phyloP scores from a whole-genome alignment of 176 grass and related monocot species.

The Phyllostachys edulis region DNA sequence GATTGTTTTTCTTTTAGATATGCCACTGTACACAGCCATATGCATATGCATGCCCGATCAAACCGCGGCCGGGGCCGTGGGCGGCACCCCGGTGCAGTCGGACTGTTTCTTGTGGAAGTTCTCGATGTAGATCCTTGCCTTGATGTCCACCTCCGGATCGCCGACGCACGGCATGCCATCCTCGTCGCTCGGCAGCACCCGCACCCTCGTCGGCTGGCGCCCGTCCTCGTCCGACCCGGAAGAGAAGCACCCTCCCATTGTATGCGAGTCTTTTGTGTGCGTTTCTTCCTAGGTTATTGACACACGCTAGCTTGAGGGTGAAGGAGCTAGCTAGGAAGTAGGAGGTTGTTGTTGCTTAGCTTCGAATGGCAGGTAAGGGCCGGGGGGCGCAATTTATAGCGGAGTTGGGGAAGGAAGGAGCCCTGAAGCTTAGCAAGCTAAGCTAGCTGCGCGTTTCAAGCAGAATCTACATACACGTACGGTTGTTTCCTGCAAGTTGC shows the following conservation, averaged over 20 bases:
- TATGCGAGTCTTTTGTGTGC: too few relatives aligned
- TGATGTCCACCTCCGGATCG: slow-evolving; percentile 34
- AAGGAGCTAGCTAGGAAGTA: not conserved
- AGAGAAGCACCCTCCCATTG: slow-evolving; percentile 53
- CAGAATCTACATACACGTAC: not conserved
- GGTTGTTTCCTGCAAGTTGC: not conserved
- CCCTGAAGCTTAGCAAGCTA: too few relatives aligned
- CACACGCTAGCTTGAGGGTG: not conserved
- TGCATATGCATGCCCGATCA: not conserved
- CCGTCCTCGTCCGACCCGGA: not conserved
- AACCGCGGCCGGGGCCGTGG: not conserved
- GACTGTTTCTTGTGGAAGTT: slow-evolving; percentile 47
- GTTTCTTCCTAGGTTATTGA: not conserved
- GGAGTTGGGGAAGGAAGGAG: not conserved
- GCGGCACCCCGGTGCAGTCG: slow-evolving; percentile 13
- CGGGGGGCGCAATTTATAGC: not conserved
- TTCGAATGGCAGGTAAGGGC: not conserved
- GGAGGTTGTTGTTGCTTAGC: not conserved
- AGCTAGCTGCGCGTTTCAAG: too few relatives aligned
- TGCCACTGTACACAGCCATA: not conserved
- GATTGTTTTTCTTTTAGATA: too few relatives aligned
- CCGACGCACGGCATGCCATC: slow-evolving; percentile 42
- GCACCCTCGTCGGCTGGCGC: not conserved
- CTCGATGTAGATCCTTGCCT: slow-evolving; percentile 31
- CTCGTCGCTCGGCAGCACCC: slow-evolving; percentile 32